Evolutionary conservation across 768 basidiomycete species (phyloP).

Genomic region (Lactifluus pinguis): DNA sequence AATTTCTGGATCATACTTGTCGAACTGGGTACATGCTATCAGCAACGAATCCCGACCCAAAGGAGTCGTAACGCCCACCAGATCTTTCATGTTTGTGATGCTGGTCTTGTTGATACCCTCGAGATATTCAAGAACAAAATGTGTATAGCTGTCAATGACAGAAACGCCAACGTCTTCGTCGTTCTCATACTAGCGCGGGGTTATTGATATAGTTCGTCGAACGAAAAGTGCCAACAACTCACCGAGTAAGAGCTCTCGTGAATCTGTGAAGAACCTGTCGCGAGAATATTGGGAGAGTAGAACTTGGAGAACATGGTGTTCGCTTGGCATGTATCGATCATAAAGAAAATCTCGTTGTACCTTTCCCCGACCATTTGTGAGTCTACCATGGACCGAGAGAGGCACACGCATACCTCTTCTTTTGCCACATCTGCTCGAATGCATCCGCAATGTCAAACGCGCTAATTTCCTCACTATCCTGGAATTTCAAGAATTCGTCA

Average conservation of each 20-base stretch:
- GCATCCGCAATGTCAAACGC: conserved; percentile 98
- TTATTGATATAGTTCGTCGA: neutral
- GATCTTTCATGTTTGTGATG: conserved; percentile 65
- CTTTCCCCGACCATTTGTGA: conserved; percentile 26
- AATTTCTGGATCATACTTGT: conserved; percentile 59
- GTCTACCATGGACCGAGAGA: neutral
- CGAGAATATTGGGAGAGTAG: conserved; percentile 88
- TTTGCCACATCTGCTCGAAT: conserved; percentile 97
- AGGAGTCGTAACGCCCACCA: conserved; percentile 42
- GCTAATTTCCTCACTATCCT: conserved; percentile 96
- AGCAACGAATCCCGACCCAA: neutral
- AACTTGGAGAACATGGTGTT: conserved; percentile 91
- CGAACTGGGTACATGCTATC: conserved; percentile 46
- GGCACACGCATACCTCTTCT: conserved; percentile 53
- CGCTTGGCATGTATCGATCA: conserved; percentile 98
- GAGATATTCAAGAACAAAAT: conserved; percentile 84
- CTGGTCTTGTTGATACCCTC: conserved; percentile 91
- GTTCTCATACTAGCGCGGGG: conserved; percentile 62
- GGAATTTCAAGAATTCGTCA: conserved; percentile 97
- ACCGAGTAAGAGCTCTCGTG: conserved; percentile 94
- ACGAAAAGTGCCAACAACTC: conserved; percentile 21
- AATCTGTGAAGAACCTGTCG: conserved; percentile 77
- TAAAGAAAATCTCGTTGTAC: conserved; percentile 95
- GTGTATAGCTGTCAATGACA: conserved; percentile 92
- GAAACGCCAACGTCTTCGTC: conserved; percentile 93